Evolutionary conservation across 176 grass and related monocot genomes (phyloP), one percentile per base, ranked within the genome.

Genomic region (Pontederia crassipes): DNA sequence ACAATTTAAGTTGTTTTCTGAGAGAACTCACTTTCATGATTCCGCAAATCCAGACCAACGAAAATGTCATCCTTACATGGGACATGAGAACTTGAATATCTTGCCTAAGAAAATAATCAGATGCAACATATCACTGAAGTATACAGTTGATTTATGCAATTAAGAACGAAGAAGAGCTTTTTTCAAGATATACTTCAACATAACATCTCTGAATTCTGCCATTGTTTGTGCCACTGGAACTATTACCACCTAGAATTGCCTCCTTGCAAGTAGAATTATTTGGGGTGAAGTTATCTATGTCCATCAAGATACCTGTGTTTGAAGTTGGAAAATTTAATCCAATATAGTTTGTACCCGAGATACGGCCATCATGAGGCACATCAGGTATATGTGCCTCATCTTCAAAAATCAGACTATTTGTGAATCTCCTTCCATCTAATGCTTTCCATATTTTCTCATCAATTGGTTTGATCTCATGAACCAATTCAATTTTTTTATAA

Each of bases 21-120:
- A 55, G 40, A 24, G 24, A 54, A 29, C 54, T 55, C 66, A n/a
- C 67, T 48, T 58, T 84, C 81, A 55, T 52, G 28, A 17, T 13
- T 71, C 35, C 58, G 54, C 57, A 67, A 17, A 35, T 75, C 52
- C 50, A 67, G 35, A 63, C 32, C 61, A 58, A 63, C 58, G 26
- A 55, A 17, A 11, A 12, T 55, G 72, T 68, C 68, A 77, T 71
- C 78, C 27, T 54, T 68, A 15, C 29, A 17, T 17, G 52, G 29
- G 9, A 29, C 15, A 68, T 10, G 45, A 18, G 18, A 12, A 68
- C 46, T 68, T 17, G 52, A 67, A 1, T 8, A 20, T 68, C 10
- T 68, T 17, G 45, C 65, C 17, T 65, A 14, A 0, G 62, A 45
- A 50, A 51, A 27, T 15, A 48, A 47, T 46, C 18, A 16, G 40